Percentiles rank a stretch among this genome's conserved stretches.
Conservation (phyloP, 805 yeast species). For the Wickerhamomyces silvicola region DNA sequence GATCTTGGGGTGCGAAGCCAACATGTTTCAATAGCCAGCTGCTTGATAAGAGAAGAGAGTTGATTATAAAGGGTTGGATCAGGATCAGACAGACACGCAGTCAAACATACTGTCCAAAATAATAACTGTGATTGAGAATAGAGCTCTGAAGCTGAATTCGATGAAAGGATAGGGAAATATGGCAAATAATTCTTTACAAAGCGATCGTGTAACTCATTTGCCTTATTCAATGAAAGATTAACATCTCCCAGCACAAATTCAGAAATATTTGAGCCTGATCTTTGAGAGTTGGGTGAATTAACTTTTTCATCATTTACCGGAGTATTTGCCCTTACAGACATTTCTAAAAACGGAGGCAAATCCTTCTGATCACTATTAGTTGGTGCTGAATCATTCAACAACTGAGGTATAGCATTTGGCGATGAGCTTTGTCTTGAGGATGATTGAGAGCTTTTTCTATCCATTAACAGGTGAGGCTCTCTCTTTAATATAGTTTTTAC, state of each 20-base stretch:
- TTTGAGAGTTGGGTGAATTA: constrained; percentile 18
- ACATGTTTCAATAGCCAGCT: constrained; percentile 84
- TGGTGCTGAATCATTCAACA: constrained; percentile 38
- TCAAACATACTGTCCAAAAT: constrained; percentile 86
- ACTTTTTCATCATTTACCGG: constrained; percentile 10
- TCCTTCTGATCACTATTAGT: constrained; percentile 29
- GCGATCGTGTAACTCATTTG: constrained; percentile 62
- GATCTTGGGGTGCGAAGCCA: constrained; percentile 92
- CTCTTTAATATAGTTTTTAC: constrained; percentile 40
- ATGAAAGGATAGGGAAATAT: constrained; percentile 69
- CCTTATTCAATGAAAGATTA: constrained; percentile 55
- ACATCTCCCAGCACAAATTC: constrained; percentile 79
- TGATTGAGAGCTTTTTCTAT: constrained; percentile 19
- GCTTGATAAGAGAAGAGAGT: constrained; percentile 72
- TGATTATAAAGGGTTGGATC: constrained; percentile 76
- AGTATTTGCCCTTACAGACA: constrained; percentile 33
- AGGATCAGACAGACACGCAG: constrained; percentile 82
- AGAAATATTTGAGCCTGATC: constrained; percentile 30
- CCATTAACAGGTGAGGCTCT: constrained; percentile 37
- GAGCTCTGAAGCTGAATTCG: constrained; percentile 65
- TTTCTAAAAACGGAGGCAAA: constrained; percentile 37
- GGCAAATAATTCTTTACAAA: constrained; percentile 68
- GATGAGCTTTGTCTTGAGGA: constrained; percentile 18
- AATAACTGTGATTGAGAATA: constrained; percentile 77
- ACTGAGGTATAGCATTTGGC: constrained; percentile 24